Evolutionary conservation across 768 basidiomycete species (phyloP).

Genomic region (Punctularia strigosozonata): DNA sequence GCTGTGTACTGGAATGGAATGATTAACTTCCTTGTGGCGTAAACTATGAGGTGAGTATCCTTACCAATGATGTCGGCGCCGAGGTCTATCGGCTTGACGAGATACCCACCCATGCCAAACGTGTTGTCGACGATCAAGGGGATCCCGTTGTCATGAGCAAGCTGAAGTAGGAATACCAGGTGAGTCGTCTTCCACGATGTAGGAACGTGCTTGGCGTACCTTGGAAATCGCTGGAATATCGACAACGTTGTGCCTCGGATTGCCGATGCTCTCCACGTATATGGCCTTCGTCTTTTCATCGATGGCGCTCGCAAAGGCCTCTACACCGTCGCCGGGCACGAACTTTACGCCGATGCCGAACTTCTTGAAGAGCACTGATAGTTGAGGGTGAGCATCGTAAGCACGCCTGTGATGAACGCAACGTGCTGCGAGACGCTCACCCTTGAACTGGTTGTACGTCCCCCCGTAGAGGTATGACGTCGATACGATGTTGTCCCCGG

Average conservation of each 20-base stretch:
- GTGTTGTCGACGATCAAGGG: slow-evolving; percentile 79
- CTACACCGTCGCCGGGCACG: slow-evolving; percentile 42
- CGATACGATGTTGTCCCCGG: slow-evolving; percentile 72
- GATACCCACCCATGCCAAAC: slow-evolving; percentile 64
- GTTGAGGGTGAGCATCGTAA: not conserved
- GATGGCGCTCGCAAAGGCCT: slow-evolving; percentile 52
- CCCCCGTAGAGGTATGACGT: slow-evolving; percentile 65
- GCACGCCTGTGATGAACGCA: no score
- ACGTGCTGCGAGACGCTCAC: no score
- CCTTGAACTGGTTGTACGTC: slow-evolving; percentile 71
- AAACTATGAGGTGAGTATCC: slow-evolving; percentile 5
- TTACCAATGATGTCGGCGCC: slow-evolving; percentile 68
- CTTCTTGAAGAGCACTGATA: slow-evolving; percentile 50
- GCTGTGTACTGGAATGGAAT: no score
- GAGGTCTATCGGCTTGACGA: slow-evolving; percentile 55
- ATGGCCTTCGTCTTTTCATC: slow-evolving; percentile 71
- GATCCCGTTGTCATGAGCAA: slow-evolving; percentile 61
- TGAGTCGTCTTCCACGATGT: not conserved
- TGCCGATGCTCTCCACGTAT: slow-evolving; percentile 70
- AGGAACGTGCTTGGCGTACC: slow-evolving; percentile 19
- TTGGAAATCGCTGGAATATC: slow-evolving; percentile 60
- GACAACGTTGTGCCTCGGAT: slow-evolving; percentile 61
- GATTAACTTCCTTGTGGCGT: no score
- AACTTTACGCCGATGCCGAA: slow-evolving; percentile 58
- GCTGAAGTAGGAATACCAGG: no score